Percentiles rank a stretch among this genome's conserved stretches.
Conservation (phyloP, 495 filamentous ascomycete genomes). For the Glarea lozoyensis region DNA sequence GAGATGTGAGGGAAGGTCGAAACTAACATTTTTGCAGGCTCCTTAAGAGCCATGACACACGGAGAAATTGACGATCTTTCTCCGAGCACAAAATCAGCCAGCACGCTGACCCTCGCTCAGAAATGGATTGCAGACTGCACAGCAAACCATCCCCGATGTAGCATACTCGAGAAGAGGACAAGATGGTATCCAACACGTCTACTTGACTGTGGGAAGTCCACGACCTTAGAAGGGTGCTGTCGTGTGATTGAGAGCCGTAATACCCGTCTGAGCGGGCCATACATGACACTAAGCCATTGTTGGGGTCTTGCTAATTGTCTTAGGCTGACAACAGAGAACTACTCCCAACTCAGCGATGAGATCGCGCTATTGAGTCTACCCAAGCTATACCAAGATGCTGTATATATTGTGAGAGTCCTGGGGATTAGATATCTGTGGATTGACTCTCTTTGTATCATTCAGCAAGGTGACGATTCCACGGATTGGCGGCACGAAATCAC, state of each 20-base stretch:
- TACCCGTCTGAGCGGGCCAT: background rate
- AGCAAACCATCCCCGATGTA: background rate
- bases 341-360: background rate
- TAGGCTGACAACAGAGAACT: background rate
- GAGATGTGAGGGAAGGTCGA: background rate
- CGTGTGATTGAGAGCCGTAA: background rate
- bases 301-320: background rate
- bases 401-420: background rate
- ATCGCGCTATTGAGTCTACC: background rate
- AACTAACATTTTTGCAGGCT: background rate
- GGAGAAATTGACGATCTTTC: background rate
- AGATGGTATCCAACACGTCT: background rate
- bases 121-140: background rate
- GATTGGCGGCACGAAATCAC: background rate
- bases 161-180: background rate
- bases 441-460: constrained; percentile 3
- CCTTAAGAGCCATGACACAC: background rate
- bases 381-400: background rate
- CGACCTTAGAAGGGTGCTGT: background rate
- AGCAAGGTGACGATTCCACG: background rate
- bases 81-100: background rate
- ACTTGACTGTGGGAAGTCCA: background rate
- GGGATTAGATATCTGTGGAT: background rate
- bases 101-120: background rate
- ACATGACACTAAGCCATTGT: constrained; percentile 3